These are phyloP conservation scores for Phoma sp. DNA, from an alignment of 2,329 filamentous ascomycete species.

Conservation along the genomic window DNA sequence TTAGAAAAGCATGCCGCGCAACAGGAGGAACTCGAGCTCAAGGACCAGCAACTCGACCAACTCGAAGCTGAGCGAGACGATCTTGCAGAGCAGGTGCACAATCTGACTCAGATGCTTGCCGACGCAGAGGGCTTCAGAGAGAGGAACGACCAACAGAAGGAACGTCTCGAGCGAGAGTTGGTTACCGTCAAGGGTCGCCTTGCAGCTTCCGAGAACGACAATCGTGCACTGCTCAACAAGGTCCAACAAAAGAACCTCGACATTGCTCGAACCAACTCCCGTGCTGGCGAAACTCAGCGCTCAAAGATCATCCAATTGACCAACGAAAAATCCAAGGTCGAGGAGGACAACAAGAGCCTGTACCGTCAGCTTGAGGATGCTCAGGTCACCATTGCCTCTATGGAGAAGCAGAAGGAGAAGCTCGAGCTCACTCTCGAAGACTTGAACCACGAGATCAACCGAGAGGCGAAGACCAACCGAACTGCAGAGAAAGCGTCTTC, in stretches of 20 bases:
- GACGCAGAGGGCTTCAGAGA: conserved; percentile 89
- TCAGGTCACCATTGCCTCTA: conserved; percentile 79
- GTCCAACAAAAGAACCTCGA: conserved; percentile 97
- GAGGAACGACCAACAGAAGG: conserved; percentile 92
- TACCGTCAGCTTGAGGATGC: conserved; percentile 85
- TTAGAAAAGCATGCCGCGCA: conserved; percentile 81
- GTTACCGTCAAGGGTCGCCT: conserved; percentile 90
- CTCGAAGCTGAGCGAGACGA: conserved; percentile 80
- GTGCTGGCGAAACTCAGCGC: conserved; percentile 82
- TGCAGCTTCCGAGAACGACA: conserved; percentile 93
- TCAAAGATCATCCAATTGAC: conserved; percentile 78
- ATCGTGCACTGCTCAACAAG: conserved; percentile 93
- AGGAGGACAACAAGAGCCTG: conserved; percentile 82
- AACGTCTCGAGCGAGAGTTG: conserved; percentile 88
- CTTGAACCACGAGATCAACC: conserved; percentile 86
- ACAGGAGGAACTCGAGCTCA: conserved; percentile 80
- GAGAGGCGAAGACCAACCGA: conserved; percentile 87
- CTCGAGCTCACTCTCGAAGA: conserved; percentile 88
- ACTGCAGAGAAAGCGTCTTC: conserved; percentile 90
- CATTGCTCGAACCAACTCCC: conserved; percentile 87
- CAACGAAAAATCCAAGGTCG: conserved; percentile 80
- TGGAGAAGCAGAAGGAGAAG: conserved; percentile 96
- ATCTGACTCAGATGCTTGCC: conserved; percentile 84
- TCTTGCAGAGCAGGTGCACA: conserved; percentile 81
- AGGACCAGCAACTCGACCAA: conserved; percentile 76